A percentile compares a stretch with the other conserved stretches of the same genome.
phyloP scores from a whole-genome alignment of 2,329 filamentous ascomycete genomes.

The Talaromyces albobiverticillius region DNA sequence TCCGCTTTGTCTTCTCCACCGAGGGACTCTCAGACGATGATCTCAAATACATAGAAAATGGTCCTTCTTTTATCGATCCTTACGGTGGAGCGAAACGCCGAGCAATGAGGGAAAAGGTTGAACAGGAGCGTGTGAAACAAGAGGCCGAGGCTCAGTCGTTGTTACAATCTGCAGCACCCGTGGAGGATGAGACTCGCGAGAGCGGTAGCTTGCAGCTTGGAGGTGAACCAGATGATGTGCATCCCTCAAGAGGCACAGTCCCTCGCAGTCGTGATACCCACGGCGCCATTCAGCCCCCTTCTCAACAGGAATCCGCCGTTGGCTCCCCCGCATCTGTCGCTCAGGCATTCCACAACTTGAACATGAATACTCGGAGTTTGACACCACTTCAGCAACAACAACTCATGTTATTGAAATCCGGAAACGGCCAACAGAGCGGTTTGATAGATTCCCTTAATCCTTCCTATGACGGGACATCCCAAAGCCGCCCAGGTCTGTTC shows the following conservation, averaged over 20 bases:
- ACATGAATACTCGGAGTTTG: slow-evolving; percentile 68
- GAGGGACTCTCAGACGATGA: slow-evolving; percentile 47
- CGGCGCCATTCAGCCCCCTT: slow-evolving; percentile 70
- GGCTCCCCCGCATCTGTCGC: slow-evolving; percentile 41
- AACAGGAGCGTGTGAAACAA: slow-evolving; percentile 57
- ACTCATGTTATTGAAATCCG: slow-evolving; percentile 62
- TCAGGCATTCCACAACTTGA: slow-evolving; percentile 52
- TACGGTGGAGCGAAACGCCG: slow-evolving; percentile 79
- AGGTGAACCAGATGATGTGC: slow-evolving; percentile 84
- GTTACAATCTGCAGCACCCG: slow-evolving; percentile 49
- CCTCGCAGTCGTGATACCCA: slow-evolving; percentile 59
- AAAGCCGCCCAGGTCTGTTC: slow-evolving; percentile 44
- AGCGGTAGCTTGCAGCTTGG: slow-evolving; percentile 85
- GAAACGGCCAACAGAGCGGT: slow-evolving; percentile 59
- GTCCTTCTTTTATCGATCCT: slow-evolving; percentile 78
- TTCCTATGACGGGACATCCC: slow-evolving; percentile 40
- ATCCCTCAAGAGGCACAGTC: slow-evolving; percentile 40
- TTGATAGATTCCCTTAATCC: slow-evolving; percentile 45
- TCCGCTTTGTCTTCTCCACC: slow-evolving; percentile 55
- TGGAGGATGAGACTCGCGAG: slow-evolving; percentile 76
- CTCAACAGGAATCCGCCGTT: slow-evolving; percentile 58
- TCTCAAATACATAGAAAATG: slow-evolving; percentile 52
- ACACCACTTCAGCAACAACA: slow-evolving; percentile 78
- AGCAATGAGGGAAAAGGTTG: slow-evolving; percentile 67
- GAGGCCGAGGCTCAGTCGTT: slow-evolving; percentile 56